These are phyloP conservation scores for Corchorus olitorius DNA, from an alignment of 345 rosid genomes.

Conservation along the genomic window DNA sequence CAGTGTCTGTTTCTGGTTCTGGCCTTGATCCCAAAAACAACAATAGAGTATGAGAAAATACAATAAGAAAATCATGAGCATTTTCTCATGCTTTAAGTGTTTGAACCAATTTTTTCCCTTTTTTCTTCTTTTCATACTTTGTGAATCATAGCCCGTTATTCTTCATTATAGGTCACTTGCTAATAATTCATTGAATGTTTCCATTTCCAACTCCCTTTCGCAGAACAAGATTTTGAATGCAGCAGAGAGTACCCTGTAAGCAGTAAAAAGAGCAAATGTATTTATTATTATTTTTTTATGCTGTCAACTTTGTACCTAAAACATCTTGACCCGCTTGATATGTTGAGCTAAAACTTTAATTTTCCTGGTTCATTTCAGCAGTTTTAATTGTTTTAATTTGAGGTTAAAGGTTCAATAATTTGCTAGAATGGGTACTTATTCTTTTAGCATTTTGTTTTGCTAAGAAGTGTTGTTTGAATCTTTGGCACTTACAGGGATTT, in stretches of 20 bases:
- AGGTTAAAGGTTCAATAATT: neutral
- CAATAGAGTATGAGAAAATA: too few relatives aligned
- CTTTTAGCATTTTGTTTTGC: conserved; percentile 13
- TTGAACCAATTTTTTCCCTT: neutral
- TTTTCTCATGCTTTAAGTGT: conserved; percentile 11
- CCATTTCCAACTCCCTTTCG: conserved; percentile 70
- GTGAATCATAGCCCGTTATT: conserved; percentile 18
- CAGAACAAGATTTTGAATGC: conserved; percentile 57
- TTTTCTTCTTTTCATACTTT: neutral
- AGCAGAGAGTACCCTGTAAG: conserved; percentile 67
- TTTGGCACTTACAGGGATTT: conserved; percentile 61
- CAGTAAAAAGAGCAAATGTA: conserved; percentile 4
- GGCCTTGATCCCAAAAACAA: too few relatives aligned
- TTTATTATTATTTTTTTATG: neutral
- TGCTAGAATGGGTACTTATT: neutral
- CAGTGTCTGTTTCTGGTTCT: too few relatives aligned
- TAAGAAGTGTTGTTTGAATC: conserved; percentile 14
- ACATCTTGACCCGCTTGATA: neutral
- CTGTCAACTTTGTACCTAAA: neutral
- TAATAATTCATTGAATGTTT: conserved; percentile 72
- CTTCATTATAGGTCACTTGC: conserved; percentile 70
- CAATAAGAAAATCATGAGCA: conserved; percentile 49
- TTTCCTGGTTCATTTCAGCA: neutral
- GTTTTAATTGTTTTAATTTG: neutral
- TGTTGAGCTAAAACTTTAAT: neutral